Percentiles rank a stretch among this genome's conserved stretches.
These are phyloP conservation scores for Pleurotus salmoneostramineus DNA, from an alignment of 768 basidiomycete genomes.

Conservation along the genomic window DNA sequence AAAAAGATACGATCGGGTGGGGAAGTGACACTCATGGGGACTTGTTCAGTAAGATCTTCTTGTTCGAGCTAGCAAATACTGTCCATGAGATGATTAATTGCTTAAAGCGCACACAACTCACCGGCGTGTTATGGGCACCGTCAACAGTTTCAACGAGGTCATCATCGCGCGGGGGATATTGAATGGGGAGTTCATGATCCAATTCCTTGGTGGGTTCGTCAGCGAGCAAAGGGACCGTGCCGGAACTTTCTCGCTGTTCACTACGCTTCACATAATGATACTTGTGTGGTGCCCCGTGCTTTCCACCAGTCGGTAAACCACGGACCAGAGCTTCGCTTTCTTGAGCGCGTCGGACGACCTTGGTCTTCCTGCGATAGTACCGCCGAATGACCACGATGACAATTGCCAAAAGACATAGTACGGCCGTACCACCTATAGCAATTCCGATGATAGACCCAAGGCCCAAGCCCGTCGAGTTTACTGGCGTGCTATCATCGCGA, in stretches of 20 bases:
- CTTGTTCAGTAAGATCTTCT: not conserved
- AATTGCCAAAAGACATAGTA: not conserved
- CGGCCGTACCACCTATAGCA: not conserved
- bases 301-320: not conserved
- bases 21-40: not conserved
- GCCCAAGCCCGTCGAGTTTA: not conserved
- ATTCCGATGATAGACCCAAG: not conserved
- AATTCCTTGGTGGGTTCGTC: not conserved
- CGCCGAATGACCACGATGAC: not conserved
- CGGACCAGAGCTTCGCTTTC: not conserved
- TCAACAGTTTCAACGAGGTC: no score
- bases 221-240: not conserved
- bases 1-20: not conserved
- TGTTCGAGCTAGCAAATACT: not conserved
- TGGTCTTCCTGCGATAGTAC: not conserved
- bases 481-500: not conserved
- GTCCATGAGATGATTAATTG: not conserved
- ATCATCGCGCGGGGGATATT: not conserved
- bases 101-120: no score
- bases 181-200: not conserved
- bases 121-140: no score
- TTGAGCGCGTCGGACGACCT: conserved; percentile 1
- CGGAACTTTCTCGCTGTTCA: not conserved
- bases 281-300: not conserved
- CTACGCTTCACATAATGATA: not conserved